Conservation (phyloP, 208 protist species). For the Trypanosoma vivax region DNA sequence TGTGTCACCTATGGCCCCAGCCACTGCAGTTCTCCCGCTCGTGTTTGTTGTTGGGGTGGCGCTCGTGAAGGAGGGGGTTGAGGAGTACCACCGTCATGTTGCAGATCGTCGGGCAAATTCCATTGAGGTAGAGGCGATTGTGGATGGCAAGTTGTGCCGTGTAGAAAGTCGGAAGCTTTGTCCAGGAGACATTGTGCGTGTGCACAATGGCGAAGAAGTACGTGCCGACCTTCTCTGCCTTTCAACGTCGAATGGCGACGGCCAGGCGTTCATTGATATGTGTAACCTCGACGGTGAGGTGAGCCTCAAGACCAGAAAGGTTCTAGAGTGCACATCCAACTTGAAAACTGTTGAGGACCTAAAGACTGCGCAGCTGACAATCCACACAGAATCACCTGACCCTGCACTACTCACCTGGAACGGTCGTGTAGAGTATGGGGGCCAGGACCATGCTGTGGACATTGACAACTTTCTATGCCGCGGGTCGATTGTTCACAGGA, state of each 20-base stretch:
- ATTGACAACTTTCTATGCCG: conserved; percentile 88
- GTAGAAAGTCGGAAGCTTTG: conserved; percentile 61
- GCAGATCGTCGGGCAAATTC: conserved; percentile 80
- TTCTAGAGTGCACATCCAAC: conserved; percentile 52
- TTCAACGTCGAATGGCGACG: conserved; percentile 58
- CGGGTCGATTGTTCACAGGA: conserved; percentile 87
- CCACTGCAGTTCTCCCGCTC: conserved; percentile 85
- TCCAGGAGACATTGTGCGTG: conserved; percentile 71
- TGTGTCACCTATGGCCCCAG: conserved; percentile 85
- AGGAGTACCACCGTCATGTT: conserved; percentile 80
- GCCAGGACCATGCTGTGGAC: conserved; percentile 43
- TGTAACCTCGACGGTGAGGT: conserved; percentile 90
- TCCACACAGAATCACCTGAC: conserved; percentile 62
- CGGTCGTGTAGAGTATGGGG: conserved; percentile 54
- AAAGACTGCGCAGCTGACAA: conserved; percentile 11
- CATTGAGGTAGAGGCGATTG: conserved; percentile 43
- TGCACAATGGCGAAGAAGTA: conserved; percentile 78
- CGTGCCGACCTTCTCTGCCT: conserved; percentile 85
- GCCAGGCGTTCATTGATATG: conserved; percentile 89
- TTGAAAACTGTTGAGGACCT: conserved; percentile 37
- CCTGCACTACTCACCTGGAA: conserved; percentile 72
- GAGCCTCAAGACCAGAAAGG: conserved; percentile 77
- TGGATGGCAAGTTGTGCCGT: conserved; percentile 32
- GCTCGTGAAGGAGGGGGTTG: conserved; percentile 85
- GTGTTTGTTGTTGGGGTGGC: conserved; percentile 87